phyloP scores from a whole-genome alignment of 2,329 filamentous ascomycete genomes.

The Diaporthe ampelina region DNA sequence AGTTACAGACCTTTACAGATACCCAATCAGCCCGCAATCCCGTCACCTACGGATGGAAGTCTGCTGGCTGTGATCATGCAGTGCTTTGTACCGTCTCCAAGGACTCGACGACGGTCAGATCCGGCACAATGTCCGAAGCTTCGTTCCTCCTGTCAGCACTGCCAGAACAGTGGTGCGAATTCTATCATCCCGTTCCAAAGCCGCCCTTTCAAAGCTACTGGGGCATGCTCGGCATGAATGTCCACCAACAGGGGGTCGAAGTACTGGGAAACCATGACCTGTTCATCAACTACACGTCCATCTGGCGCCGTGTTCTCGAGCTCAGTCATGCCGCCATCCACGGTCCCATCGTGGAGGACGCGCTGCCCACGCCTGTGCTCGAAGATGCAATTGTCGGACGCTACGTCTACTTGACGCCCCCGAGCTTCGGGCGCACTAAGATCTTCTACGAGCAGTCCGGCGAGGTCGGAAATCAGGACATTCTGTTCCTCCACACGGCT shows the following conservation, averaged over 20 bases:
- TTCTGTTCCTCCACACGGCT: constrained; percentile 60
- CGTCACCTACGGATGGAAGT: too few relatives aligned
- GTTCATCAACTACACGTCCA: constrained; percentile 54
- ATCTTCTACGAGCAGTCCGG: constrained; percentile 61
- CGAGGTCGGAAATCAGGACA: constrained; percentile 60
- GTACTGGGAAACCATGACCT: constrained; percentile 60
- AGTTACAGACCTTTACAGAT: too few relatives aligned
- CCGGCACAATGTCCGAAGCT: too few relatives aligned
- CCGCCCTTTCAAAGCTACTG: too few relatives aligned
- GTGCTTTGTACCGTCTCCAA: too few relatives aligned
- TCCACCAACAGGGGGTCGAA: constrained; percentile 62
- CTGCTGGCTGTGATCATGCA: too few relatives aligned
- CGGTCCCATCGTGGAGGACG: constrained; percentile 57
- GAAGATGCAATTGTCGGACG: constrained; percentile 61
- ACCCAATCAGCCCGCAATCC: too few relatives aligned
- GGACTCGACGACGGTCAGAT: too few relatives aligned
- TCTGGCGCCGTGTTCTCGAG: constrained; percentile 62
- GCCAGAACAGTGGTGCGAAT: too few relatives aligned
- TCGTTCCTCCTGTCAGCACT: too few relatives aligned
- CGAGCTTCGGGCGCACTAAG: constrained; percentile 63
- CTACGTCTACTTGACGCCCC: constrained; percentile 61
- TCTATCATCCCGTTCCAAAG: too few relatives aligned
- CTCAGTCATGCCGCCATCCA: constrained; percentile 61
- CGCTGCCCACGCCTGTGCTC: constrained; percentile 50
- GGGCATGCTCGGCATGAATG: constrained; percentile 50